Base-by-base conservation (phyloP, 257 asterid species). In the Petunia axillaris region DNA sequence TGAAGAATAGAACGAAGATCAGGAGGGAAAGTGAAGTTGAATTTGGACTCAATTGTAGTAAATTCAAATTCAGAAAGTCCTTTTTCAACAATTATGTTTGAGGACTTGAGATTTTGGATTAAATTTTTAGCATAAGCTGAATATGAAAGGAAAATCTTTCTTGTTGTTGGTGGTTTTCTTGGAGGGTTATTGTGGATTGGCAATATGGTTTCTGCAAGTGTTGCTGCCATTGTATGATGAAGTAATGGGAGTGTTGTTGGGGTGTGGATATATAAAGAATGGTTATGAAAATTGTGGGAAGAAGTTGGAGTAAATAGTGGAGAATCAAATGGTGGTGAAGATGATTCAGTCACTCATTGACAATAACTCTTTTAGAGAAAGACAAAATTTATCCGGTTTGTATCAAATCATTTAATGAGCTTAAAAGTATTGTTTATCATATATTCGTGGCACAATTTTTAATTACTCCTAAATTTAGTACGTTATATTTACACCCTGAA, bases 91-190 rank as follows among this genome's bases (percentile, higher is more conserved):
- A 92, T 94, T 59, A 93, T 77, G 63, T 92, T 87, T 16, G 85
- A 82, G 16, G 91, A 88, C 64, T 66, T 65, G 46, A 95, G 91
- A 50, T 86, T 85, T 7, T 80, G 80, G 0, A 93, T 80, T 64
- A 95, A 83, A 64, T 88, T 93, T 85, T 92, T 95, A 64, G 99
- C 91, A 71, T 95, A 95, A 64, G 99, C 98, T 4, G 99, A 98
- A 74, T 82, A 95, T 0, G 99, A 95, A 64, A 95, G 93, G 78
- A 98, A 95, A 76, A 88, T 97, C 25, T 25, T 25, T 64, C 89
- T 64, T 55, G 83, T 36, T 2, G 91, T 90, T 81, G 81, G 90
- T 8, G 90, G 84, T 2, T 55, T 79, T 83, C 85, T 73, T 78
- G 84, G 13, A 90, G 25, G 25, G 82, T 84, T 59, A 86, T 6